A percentile compares a stretch with the other conserved stretches of the same genome.
These are phyloP conservation scores for Fusarium sp. DNA, from an alignment of 2,329 filamentous ascomycete species.

Conservation along the genomic window DNA sequence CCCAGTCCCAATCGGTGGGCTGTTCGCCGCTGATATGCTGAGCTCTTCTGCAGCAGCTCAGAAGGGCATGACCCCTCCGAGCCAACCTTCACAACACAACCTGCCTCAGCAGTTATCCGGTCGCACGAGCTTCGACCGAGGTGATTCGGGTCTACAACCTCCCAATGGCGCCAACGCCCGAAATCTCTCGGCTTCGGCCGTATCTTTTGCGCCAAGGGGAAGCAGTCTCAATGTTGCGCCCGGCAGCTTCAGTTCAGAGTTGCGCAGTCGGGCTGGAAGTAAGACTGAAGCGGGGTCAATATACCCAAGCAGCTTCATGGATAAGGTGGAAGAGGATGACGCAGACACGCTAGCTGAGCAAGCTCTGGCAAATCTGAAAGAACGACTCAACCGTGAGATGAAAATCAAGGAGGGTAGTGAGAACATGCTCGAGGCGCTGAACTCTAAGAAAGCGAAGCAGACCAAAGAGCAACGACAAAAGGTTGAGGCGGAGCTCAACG, in stretches of 20 bases:
- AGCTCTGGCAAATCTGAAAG: slow-evolving; percentile 79
- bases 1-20: slow-evolving; percentile 55
- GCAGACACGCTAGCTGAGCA: slow-evolving; percentile 71
- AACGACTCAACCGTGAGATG: slow-evolving; percentile 91
- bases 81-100: slow-evolving; percentile 53
- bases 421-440: slow-evolving; percentile 95
- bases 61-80: slow-evolving; percentile 49
- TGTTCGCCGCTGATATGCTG: slow-evolving; percentile 50
- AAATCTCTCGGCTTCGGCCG: slow-evolving; percentile 63
- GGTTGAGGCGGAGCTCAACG: slow-evolving; percentile 89
- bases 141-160: slow-evolving; percentile 63
- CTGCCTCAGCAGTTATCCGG: slow-evolving; percentile 47
- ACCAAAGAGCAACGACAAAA: slow-evolving; percentile 83
- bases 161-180: slow-evolving; percentile 58
- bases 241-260: slow-evolving; percentile 90
- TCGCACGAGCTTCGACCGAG: slow-evolving; percentile 62
- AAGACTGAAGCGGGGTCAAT: slow-evolving; percentile 51
- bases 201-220: slow-evolving; percentile 74
- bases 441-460: slow-evolving; percentile 95
- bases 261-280: slow-evolving; percentile 70
- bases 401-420: slow-evolving; percentile 99
- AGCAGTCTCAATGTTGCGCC: slow-evolving; percentile 77
- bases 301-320: slow-evolving; percentile 58
- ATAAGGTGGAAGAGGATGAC: slow-evolving; percentile 73
- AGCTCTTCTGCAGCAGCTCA: slow-evolving; percentile 50